Evolutionary conservation across 345 rosid genomes (phyloP), one percentile per base, ranked within the genome.

Genomic region (Brassica rapa): DNA sequence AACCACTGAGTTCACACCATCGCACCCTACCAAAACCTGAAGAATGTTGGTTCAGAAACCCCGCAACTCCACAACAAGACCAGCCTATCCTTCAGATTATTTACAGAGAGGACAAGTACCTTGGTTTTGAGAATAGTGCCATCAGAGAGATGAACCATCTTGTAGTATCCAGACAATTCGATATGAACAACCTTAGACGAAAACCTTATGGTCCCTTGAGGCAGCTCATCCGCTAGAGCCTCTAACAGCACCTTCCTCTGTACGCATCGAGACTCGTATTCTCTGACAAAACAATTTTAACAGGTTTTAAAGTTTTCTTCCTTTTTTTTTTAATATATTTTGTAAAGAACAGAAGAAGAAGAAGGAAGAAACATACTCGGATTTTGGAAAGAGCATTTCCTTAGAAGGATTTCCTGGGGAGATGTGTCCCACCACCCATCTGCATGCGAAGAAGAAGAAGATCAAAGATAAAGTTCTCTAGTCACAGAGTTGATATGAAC

Each of bases 11-110:
- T 89, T 84, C 66, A 88, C 88, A 32, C 95, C 95, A 62, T 89
- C 95, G 62, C 93, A 86, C 70, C 96, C 95, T 51, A 92, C 77
- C 84, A 89, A 80, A 71, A 86, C 86, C 93, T 88, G 19, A 49
- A 43, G 74, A 5, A 51, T 35, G 59, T 21, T 21, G 74, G 77
- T 78, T 71, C 49, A 77, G 63, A 77, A 53, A 46, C 10, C 25
- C 25, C 9, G 7, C 12, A 56, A n/a, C 39, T 57, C 16, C 6
- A 41, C 64, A 8, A 4, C 63, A 24, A 9, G 15, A 23, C 16
- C 37, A 76, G 53, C 4, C 65, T 43, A 12, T 4, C 56, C 19
- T 2, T 16, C 11, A 15, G 46, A 57, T 56, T 12, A 30, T 75
- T 29, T 12, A 29, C 19, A 33, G 53, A 68, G 46, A 39, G 35